Percentiles rank a stretch among this genome's conserved stretches.
Conservation (phyloP, 176 grass and related monocot species). For the Neostapfia colusana region DNA sequence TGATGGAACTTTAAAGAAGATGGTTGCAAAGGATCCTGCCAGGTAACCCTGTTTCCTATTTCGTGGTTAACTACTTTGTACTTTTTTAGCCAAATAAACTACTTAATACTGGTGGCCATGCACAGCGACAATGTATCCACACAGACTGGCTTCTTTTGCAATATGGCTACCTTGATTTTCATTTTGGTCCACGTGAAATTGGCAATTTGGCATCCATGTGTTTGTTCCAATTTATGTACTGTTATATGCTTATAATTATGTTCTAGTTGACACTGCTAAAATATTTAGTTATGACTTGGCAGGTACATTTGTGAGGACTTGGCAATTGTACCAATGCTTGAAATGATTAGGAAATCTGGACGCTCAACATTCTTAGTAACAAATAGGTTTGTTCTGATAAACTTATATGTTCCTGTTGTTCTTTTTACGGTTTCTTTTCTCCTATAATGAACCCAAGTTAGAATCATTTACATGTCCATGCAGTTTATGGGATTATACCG, state of each 20-base stretch:
- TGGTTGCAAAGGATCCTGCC: constrained; percentile 88
- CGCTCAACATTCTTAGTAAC: constrained; percentile 91
- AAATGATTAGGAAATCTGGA: constrained; percentile 88
- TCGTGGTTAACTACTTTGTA: constrained; percentile 1
- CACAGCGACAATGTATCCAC: constrained; percentile 1
- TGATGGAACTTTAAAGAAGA: constrained; percentile 94
- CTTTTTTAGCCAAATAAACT: not conserved
- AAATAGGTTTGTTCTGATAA: constrained; percentile 62
- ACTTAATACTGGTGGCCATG: not conserved
- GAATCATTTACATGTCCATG: constrained; percentile 37
- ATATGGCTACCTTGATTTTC: constrained; percentile 24
- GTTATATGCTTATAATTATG: not conserved
- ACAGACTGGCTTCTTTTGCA: not conserved
- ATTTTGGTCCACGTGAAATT: constrained; percentile 7
- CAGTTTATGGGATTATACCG: constrained; percentile 97
- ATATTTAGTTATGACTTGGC: constrained; percentile 33
- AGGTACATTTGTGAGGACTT: constrained; percentile 96
- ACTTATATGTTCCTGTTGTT: constrained; percentile 25
- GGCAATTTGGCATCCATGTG: constrained; percentile 21
- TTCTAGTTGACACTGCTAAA: constrained; percentile 24
- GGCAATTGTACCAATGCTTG: constrained; percentile 90
- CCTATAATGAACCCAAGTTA: constrained; percentile 19
- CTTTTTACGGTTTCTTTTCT: constrained; percentile 15
- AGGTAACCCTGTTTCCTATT: constrained; percentile 52
- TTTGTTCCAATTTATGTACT: not conserved